These are phyloP conservation scores for Epichloe typhina DNA, from an alignment of 2,329 filamentous ascomycete species.

Conservation along the genomic window DNA sequence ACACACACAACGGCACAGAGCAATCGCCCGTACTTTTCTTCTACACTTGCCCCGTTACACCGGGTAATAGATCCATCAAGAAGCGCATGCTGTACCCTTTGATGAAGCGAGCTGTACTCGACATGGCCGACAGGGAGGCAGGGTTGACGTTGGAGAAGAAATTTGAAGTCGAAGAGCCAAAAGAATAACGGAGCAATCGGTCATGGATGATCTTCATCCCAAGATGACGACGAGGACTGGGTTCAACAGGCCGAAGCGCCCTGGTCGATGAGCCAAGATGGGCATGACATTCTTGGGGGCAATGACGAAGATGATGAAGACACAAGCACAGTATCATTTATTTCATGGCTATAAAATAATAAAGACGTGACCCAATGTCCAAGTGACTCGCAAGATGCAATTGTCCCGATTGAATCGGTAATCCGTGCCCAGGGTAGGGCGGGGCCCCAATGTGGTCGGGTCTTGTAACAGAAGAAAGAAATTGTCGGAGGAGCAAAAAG, in stretches of 20 bases:
- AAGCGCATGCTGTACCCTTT: slow-evolving; percentile 75
- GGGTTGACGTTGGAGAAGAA: slow-evolving; percentile 56
- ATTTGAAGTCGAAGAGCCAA: slow-evolving; percentile 53
- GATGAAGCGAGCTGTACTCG: slow-evolving; percentile 53
- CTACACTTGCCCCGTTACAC: slow-evolving; percentile 62
- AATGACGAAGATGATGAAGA: background rate
- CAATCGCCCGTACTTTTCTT: slow-evolving; percentile 59
- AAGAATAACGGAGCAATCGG: slow-evolving; percentile 55
- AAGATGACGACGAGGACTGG: slow-evolving; percentile 51
- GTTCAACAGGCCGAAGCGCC: slow-evolving; percentile 69
- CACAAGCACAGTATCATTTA: background rate
- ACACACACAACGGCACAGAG: slow-evolving; percentile 39
- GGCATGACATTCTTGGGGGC: background rate
- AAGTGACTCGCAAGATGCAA: background rate
- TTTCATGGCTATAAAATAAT: background rate
- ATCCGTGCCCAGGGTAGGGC: background rate
- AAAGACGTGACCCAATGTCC: background rate
- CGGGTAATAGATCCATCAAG: slow-evolving; percentile 57
- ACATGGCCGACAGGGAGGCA: slow-evolving; percentile 51
- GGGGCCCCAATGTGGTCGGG: background rate
- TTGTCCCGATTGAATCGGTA: background rate
- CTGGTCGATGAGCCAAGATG: slow-evolving; percentile 42
- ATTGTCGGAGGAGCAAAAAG: background rate
- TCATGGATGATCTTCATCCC: slow-evolving; percentile 56
- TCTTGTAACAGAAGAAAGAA: background rate